phyloP scores from a whole-genome alignment of 1,284 basidiomycete genomes.

The Taiwanofungus camphoratus region DNA sequence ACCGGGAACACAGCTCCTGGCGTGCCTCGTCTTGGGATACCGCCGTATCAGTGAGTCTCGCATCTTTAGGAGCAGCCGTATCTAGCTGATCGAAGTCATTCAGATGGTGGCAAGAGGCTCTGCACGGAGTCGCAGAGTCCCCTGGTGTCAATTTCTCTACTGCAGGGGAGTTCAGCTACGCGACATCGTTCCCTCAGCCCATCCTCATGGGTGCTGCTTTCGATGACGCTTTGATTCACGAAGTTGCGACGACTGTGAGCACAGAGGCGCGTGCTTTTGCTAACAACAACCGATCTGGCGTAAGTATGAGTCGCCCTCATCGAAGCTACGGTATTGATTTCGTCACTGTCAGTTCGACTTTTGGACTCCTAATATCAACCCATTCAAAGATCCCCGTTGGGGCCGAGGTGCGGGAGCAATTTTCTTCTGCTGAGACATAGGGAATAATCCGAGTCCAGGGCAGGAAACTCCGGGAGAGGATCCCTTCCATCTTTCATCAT shows the following conservation, averaged over 20 bases:
- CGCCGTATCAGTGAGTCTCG: slow-evolving; percentile 46
- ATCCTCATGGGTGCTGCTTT: slow-evolving; percentile 32
- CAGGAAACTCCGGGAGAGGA: slow-evolving; percentile 60
- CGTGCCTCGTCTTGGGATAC: slow-evolving; percentile 45
- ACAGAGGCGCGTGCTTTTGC: slow-evolving; percentile 54
- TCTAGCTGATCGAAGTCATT: background rate
- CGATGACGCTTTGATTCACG: slow-evolving; percentile 46
- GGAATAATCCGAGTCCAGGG: slow-evolving; percentile 1
- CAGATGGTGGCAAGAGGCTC: slow-evolving; percentile 11
- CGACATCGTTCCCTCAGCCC: slow-evolving; percentile 48
- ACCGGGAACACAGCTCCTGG: slow-evolving; percentile 44
- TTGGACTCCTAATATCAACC: slow-evolving; percentile 56
- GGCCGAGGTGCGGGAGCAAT: slow-evolving; percentile 36
- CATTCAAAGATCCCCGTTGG: slow-evolving; percentile 58
- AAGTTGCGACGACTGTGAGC: slow-evolving; percentile 42
- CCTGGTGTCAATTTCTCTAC: slow-evolving; percentile 45
- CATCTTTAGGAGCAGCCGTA: slow-evolving; percentile 16
- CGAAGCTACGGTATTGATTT: background rate
- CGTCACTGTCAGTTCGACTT: background rate
- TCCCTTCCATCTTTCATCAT: slow-evolving; percentile 45
- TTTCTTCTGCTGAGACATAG: background rate
- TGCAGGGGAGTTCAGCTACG: slow-evolving; percentile 45
- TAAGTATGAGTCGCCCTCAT: background rate
- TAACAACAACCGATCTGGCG: slow-evolving; percentile 42
- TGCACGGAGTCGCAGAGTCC: slow-evolving; percentile 50